Evolutionary conservation across 169 alveolate species (phyloP).

Genomic region (Cryptosporidium viatorum): DNA sequence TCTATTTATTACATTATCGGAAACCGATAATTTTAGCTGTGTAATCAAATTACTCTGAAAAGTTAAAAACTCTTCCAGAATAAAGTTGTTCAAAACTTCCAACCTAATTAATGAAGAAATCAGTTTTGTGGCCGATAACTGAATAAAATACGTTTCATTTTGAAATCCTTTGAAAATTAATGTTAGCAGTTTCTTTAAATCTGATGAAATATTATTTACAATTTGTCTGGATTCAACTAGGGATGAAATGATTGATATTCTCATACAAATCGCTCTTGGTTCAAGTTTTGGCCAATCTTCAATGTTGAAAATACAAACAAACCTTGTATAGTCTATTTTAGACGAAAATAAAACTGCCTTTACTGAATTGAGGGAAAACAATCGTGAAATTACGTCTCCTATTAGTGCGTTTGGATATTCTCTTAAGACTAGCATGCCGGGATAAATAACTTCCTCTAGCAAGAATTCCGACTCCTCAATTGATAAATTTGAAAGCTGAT

Average conservation of each 20-base stretch:
- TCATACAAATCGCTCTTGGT: slow-evolving; percentile 36
- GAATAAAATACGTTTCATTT: slow-evolving; percentile 34
- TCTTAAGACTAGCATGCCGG: slow-evolving; percentile 7
- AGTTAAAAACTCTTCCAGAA: not conserved
- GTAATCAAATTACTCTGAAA: slow-evolving; percentile 11
- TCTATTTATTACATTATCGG: not conserved
- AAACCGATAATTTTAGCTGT: not conserved
- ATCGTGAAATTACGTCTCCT: slow-evolving; percentile 23
- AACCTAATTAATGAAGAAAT: not conserved
- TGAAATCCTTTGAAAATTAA: slow-evolving; percentile 24
- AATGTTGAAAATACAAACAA: not conserved
- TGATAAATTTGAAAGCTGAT: slow-evolving; percentile 26
- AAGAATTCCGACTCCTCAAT: slow-evolving; percentile 9
- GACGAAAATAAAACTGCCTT: slow-evolving; percentile 12
- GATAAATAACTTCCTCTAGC: slow-evolving; percentile 14
- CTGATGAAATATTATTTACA: not conserved
- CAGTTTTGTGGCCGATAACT: not conserved
- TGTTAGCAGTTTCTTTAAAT: not conserved
- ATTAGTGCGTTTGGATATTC: slow-evolving; percentile 45
- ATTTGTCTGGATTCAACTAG: not conserved
- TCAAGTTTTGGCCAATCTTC: slow-evolving; percentile 30
- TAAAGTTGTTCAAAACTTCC: not conserved
- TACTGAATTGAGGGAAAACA: not conserved
- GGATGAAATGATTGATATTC: slow-evolving; percentile 7
- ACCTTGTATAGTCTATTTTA: not conserved